A percentile compares a stretch with the other conserved stretches of the same genome.
Evolutionary conservation across 2,329 filamentous ascomycete species (phyloP).

Genomic region (Botryosphaeria dothidea): DNA sequence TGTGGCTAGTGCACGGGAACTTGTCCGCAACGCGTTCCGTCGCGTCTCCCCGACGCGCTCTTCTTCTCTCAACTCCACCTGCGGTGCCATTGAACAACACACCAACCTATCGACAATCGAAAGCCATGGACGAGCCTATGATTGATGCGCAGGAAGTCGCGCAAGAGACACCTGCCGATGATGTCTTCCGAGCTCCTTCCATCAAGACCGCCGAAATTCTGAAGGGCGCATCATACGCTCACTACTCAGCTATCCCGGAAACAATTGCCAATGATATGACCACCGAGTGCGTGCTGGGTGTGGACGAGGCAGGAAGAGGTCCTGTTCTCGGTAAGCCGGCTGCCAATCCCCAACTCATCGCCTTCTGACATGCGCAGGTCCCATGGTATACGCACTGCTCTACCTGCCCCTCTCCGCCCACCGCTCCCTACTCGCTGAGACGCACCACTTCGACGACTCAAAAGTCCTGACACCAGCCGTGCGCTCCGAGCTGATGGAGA

Average conservation of each 20-base stretch:
- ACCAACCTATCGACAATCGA: background rate
- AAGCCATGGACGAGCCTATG: conserved; percentile 29
- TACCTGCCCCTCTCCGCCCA: conserved; percentile 67
- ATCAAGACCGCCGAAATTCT: conserved; percentile 42
- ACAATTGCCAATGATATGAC: conserved; percentile 43
- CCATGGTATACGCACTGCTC: conserved; percentile 70
- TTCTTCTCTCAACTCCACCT: background rate
- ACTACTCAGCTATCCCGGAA: conserved; percentile 48
- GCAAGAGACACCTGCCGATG: conserved; percentile 35
- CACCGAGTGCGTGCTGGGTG: conserved; percentile 74
- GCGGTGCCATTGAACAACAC: background rate
- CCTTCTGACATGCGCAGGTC: conserved; percentile 41
- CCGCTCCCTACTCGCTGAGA: conserved; percentile 72
- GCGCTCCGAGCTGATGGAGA: conserved; percentile 70
- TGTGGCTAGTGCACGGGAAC: background rate
- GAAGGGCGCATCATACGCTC: conserved; percentile 48
- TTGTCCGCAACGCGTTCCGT: background rate
- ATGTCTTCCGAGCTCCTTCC: conserved; percentile 51
- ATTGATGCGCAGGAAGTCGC: conserved; percentile 33
- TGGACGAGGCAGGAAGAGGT: conserved; percentile 91
- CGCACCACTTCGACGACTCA: conserved; percentile 91
- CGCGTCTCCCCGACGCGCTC: conserved; percentile 15
- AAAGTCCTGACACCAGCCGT: conserved; percentile 84
- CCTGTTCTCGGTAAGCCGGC: conserved; percentile 74
- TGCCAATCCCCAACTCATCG: background rate